Percentiles rank a stretch among this genome's conserved stretches.
phyloP scores from a whole-genome alignment of 2,329 filamentous ascomycete species.

The Piedraia hortae region DNA sequence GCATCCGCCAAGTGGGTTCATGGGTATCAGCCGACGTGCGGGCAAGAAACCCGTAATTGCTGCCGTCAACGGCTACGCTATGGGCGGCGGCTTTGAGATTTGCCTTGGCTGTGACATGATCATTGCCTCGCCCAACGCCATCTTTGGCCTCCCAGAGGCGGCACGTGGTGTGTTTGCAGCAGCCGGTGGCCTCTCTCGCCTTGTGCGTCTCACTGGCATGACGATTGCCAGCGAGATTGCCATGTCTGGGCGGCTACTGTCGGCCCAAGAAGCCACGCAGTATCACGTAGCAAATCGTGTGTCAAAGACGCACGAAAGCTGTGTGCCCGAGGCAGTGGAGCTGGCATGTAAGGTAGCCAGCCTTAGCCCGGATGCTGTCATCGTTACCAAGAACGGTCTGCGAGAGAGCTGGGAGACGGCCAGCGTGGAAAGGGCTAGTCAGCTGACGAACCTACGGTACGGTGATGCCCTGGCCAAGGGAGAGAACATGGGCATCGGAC shows the following conservation, averaged over 20 bases:
- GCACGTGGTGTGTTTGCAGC: slow-evolving; percentile 29
- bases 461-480: slow-evolving; percentile 32
- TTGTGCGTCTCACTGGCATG: slow-evolving; percentile 36
- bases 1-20: slow-evolving; percentile 20
- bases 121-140: slow-evolving; percentile 23
- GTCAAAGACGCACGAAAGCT: slow-evolving; percentile 23
- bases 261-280: slow-evolving; percentile 28
- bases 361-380: slow-evolving; percentile 42
- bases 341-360: slow-evolving; percentile 33
- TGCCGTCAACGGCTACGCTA: slow-evolving; percentile 29
- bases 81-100: slow-evolving; percentile 31
- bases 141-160: slow-evolving; percentile 26
- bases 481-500: slow-evolving; percentile 48
- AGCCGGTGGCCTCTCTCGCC: slow-evolving; percentile 40
- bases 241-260: slow-evolving; percentile 32
- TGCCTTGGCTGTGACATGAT: slow-evolving; percentile 27
- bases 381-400: slow-evolving; percentile 45
- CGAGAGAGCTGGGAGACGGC: slow-evolving; percentile 45
- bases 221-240: slow-evolving; percentile 47
- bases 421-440: slow-evolving; percentile 34
- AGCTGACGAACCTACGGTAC: slow-evolving; percentile 28
- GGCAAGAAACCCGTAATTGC: slow-evolving; percentile 35
- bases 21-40: slow-evolving; percentile 25
- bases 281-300: slow-evolving; percentile 13
- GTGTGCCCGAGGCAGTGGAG: slow-evolving; percentile 24